Conservation (phyloP, 345 rosid genomes). For the Populus pruinosa region DNA sequence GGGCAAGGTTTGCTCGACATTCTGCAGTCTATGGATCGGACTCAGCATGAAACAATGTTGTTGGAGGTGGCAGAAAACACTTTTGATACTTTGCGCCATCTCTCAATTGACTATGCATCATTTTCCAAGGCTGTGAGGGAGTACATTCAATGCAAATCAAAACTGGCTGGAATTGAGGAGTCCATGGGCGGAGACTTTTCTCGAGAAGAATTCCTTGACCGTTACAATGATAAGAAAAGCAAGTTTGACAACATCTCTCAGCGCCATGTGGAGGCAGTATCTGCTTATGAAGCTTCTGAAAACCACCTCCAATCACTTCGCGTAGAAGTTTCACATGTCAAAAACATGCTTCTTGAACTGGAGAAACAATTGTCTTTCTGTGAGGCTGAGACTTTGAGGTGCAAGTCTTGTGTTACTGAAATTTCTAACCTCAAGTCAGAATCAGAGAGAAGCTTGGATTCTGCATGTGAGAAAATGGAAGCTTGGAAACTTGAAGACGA, state of each 20-base stretch:
- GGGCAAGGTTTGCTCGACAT: neutral
- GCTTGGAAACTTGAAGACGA: neutral
- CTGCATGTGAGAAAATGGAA: constrained; percentile 18
- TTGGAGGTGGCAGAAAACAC: neutral
- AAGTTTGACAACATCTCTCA: constrained; percentile 28
- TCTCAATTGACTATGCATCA: neutral
- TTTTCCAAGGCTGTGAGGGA: constrained; percentile 5
- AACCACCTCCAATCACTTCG: constrained; percentile 16
- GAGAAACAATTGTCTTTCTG: constrained; percentile 31
- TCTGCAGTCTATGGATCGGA: constrained; percentile 5
- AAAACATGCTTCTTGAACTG: constrained; percentile 20
- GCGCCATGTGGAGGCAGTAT: constrained; percentile 25
- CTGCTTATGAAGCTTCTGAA: constrained; percentile 23
- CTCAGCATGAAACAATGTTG: constrained; percentile 7
- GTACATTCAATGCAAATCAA: neutral
- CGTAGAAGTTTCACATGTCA: constrained; percentile 23
- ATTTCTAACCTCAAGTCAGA: constrained; percentile 22
- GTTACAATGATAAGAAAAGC: constrained; percentile 19
- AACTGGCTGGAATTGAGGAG: neutral
- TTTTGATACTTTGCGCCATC: neutral
- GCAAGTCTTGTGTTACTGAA: constrained; percentile 7
- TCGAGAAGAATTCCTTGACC: constrained; percentile 24
- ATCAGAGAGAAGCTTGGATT: constrained; percentile 28
- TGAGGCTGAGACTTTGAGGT: constrained; percentile 35
- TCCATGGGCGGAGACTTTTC: neutral